These are phyloP conservation scores for Quercus phellos DNA, from an alignment of 331 rosid genomes.

Conservation along the genomic window DNA sequence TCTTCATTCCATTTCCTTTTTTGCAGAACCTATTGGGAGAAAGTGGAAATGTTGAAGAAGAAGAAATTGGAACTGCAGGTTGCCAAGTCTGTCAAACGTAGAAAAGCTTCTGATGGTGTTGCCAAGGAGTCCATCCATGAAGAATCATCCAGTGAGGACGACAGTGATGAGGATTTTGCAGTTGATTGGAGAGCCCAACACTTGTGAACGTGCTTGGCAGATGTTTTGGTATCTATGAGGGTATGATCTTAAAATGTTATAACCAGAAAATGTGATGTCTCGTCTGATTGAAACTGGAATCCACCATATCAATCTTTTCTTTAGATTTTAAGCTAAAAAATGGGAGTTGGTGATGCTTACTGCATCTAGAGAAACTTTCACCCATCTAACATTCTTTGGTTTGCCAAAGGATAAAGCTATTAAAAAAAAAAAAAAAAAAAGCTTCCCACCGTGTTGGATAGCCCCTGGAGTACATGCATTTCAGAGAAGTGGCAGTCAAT, in stretches of 20 bases:
- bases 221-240: not conserved
- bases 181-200: constrained; percentile 99
- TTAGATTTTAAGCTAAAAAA: not conserved
- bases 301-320: not conserved
- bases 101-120: constrained; percentile 33
- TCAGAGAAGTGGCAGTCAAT: not conserved
- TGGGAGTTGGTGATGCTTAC: not conserved
- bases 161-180: constrained; percentile 64
- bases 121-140: constrained; percentile 36
- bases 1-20: not conserved
- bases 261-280: not conserved
- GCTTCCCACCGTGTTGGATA: not conserved
- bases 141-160: constrained; percentile 72
- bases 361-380: not conserved
- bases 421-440: no score
- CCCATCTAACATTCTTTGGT: not conserved
- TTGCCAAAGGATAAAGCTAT: no score
- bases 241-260: not conserved
- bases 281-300: not conserved
- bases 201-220: constrained; percentile 32
- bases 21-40: constrained; percentile 56
- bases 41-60: constrained; percentile 70
- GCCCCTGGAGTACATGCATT: not conserved
- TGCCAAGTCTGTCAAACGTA: constrained; percentile 46
- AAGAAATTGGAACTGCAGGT: constrained; percentile 65